Evolutionary conservation across 2,329 filamentous ascomycete genomes (phyloP), one percentile per base, ranked within the genome.

Genomic region (Aquanectria penicillioides): DNA sequence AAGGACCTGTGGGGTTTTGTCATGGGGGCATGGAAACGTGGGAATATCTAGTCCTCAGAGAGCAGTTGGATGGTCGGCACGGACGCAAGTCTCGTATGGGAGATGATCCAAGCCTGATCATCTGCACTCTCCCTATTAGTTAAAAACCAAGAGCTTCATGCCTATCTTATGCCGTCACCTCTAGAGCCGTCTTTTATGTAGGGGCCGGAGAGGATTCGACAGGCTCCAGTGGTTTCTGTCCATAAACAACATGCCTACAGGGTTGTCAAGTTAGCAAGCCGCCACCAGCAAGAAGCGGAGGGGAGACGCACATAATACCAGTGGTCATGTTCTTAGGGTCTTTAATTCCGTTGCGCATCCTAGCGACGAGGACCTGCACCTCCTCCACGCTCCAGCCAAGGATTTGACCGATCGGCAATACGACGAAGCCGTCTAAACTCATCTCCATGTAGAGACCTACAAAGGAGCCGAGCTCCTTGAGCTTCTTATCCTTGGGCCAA

Each of bases 391-490:
- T 46, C 50, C 50, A 44, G 29, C 38, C 50, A 7, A 53, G 23
- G 15, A 53, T 36, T 12, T 53, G 34, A 25, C 37, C 37, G 13
- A 41, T 23, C 6, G 47, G 47, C 28, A 28, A 18, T 8, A 49
- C 22, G 22, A 33, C 46, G 11, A 49, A 49, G 4, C 46, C 33
- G 25, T 49, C 33, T 13, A 29, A 13, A 12, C 33, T 28, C 10
- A 37, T 22, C 10, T 38, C 23, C 33, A 49, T 11, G 23, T 50
- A 50, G 12, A 50, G 18, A 8, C 17, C 25, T 5, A 20, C 33
- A 10, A 78, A 56, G 56, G 75, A 17, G 46, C 65, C 80, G 49
- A 80, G 69, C 41, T 78, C 71, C 61, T 80, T 81, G 17, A 80
- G 31, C 23, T 15, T 37, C 41, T 40, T 54, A 34, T 81, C 75